Evolutionary conservation across 2,329 filamentous ascomycete species (phyloP).

Genomic region (Penicillium sp.): DNA sequence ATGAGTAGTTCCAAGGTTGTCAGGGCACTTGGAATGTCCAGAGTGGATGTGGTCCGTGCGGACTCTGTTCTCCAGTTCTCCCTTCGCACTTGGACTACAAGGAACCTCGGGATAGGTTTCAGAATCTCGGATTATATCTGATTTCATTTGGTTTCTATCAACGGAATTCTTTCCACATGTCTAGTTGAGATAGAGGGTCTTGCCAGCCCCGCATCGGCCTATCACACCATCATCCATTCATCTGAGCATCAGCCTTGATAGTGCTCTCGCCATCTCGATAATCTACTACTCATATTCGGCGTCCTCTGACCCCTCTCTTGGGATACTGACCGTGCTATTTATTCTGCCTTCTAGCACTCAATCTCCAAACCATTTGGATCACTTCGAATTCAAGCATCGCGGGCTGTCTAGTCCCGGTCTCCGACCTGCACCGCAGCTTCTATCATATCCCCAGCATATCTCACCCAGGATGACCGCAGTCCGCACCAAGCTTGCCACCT

Average conservation of each 20-base stretch:
- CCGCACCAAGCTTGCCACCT: conserved; percentile 10
- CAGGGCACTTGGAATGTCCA: too few relatives aligned
- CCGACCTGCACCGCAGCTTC: not conserved
- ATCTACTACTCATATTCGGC: not conserved
- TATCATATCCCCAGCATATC: not conserved
- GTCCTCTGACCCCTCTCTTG: too few relatives aligned
- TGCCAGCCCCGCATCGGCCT: not conserved
- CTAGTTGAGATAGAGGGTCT: not conserved
- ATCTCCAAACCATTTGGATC: too few relatives aligned
- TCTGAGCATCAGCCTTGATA: not conserved
- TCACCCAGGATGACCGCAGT: conserved; percentile 6
- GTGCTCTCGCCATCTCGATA: not conserved
- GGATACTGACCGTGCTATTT: too few relatives aligned
- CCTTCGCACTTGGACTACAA: too few relatives aligned
- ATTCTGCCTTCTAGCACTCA: too few relatives aligned
- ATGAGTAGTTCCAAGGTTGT: too few relatives aligned
- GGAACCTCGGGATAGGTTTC: not conserved
- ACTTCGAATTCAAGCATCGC: too few relatives aligned
- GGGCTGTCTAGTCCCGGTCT: not conserved
- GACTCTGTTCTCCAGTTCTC: too few relatives aligned
- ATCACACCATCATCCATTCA: not conserved
- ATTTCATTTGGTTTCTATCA: not conserved
- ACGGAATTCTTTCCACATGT: not conserved
- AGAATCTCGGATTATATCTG: not conserved
- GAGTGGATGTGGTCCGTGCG: not conserved